Evolutionary conservation across 2,329 filamentous ascomycete species (phyloP).

Genomic region (Pseudogymnoascus sp.): DNA sequence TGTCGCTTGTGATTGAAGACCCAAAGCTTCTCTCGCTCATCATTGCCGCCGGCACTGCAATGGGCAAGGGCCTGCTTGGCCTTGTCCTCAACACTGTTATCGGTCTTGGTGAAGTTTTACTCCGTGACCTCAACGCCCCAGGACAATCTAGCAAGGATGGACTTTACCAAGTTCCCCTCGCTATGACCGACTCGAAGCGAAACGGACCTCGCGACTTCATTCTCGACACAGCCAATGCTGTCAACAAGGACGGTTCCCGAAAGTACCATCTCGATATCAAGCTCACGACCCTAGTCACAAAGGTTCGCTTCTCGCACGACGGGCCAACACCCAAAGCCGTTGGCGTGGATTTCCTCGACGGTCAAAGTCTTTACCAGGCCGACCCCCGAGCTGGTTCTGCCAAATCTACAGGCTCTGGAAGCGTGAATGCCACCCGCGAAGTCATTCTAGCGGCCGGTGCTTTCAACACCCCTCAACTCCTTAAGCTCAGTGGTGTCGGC

Average conservation of each 20-base stretch:
- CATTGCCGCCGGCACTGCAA: constrained; percentile 15
- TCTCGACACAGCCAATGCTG: constrained; percentile 19
- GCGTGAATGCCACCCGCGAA: constrained; percentile 34
- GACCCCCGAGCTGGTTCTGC: constrained; percentile 32
- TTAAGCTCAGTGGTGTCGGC: constrained; percentile 41
- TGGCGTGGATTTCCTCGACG: constrained; percentile 38
- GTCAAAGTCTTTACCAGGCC: constrained; percentile 36
- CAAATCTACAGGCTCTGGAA: constrained; percentile 22
- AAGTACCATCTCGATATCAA: constrained; percentile 20
- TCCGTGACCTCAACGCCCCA: constrained; percentile 19
- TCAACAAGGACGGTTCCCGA: constrained; percentile 17
- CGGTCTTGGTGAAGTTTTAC: constrained; percentile 14
- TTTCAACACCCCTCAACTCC: constrained; percentile 40
- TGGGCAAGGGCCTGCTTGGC: constrained; percentile 13
- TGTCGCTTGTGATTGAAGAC: constrained; percentile 16
- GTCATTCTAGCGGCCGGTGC: constrained; percentile 43
- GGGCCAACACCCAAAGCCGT: constrained; percentile 30
- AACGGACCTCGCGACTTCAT: constrained; percentile 23
- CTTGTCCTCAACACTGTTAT: constrained; percentile 10
- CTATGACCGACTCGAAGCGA: constrained; percentile 16
- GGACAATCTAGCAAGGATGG: constrained; percentile 16
- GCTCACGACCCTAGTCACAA: constrained; percentile 31
- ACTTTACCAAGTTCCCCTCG: constrained; percentile 21
- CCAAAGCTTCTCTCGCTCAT: constrained; percentile 15
- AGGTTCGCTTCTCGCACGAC: constrained; percentile 33